A percentile compares a stretch with the other conserved stretches of the same genome.
These are phyloP conservation scores for Myxozyma neotropica DNA, from an alignment of 805 yeast genomes.

Conservation along the genomic window DNA sequence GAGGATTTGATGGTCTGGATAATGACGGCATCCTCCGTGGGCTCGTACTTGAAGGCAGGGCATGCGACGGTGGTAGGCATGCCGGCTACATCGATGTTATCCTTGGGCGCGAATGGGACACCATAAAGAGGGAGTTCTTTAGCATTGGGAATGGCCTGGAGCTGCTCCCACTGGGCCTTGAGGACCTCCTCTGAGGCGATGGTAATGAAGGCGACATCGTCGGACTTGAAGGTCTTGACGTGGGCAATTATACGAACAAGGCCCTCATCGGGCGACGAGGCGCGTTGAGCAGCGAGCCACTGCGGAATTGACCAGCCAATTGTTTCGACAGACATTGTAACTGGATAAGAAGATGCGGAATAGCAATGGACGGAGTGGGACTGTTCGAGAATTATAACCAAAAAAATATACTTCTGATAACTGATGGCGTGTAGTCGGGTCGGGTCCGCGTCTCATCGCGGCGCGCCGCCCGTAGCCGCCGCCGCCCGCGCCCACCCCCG, in stretches of 20 bases:
- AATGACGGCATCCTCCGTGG: constrained; percentile 72
- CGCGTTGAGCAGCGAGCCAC: constrained; percentile 72
- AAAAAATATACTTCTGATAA: no score
- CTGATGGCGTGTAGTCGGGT: not conserved
- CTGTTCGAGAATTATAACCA: no score
- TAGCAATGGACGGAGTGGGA: not conserved
- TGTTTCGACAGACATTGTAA: constrained; percentile 19
- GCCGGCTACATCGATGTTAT: constrained; percentile 85
- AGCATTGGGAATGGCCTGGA: constrained; percentile 63
- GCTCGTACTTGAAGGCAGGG: constrained; percentile 73
- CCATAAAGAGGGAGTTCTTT: constrained; percentile 68
- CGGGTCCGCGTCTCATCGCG: constrained; percentile 8
- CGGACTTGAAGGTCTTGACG: constrained; percentile 40
- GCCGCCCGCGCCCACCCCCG: constrained; percentile 18
- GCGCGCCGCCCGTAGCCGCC: constrained; percentile 12
- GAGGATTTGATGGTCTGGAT: constrained; percentile 76
- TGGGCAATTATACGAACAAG: constrained; percentile 50
- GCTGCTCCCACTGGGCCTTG: constrained; percentile 72
- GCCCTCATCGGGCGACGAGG: constrained; percentile 65
- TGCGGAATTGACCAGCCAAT: constrained; percentile 79
- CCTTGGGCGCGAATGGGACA: constrained; percentile 93
- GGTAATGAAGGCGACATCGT: constrained; percentile 92
- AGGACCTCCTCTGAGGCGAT: constrained; percentile 63
- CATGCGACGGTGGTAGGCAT: constrained; percentile 95
- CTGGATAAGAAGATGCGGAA: no score